Evolutionary conservation across 495 filamentous ascomycete species (phyloP).

Genomic region (Tuber magnatum): DNA sequence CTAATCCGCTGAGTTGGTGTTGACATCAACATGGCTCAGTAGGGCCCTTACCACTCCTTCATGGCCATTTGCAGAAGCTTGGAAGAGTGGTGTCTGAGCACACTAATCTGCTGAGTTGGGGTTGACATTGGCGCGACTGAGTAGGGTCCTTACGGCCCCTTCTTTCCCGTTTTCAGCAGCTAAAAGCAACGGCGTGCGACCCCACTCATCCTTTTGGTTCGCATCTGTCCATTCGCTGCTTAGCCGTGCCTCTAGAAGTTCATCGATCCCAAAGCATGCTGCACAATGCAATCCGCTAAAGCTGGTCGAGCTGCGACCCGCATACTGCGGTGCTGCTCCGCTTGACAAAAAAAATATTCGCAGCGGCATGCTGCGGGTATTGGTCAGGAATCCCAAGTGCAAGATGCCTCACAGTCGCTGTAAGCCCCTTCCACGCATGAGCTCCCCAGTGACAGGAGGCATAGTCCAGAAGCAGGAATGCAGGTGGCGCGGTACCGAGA

Average conservation of each 20-base stretch:
- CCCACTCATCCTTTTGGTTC: background rate
- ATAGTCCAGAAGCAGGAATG: background rate
- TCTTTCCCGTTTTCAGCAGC: background rate
- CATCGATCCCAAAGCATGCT: background rate
- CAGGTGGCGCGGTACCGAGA: background rate
- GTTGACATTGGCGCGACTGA: background rate
- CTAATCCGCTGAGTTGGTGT: background rate
- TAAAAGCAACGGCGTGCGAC: background rate
- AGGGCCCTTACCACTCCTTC: background rate
- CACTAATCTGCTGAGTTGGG: background rate
- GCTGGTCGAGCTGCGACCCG: background rate
- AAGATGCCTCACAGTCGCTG: background rate
- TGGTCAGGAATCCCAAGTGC: background rate
- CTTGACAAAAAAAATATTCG: background rate
- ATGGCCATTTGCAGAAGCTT: background rate
- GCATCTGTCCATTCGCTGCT: background rate
- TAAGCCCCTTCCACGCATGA: background rate
- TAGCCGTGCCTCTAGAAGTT: background rate
- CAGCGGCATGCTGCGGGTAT: background rate
- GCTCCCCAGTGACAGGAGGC: background rate
- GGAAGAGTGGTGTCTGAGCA: background rate
- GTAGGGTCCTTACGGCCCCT: background rate
- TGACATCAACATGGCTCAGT: background rate
- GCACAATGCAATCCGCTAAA: background rate
- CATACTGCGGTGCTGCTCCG: background rate